Evolutionary conservation across 495 filamentous ascomycete species (phyloP).

Genomic region (Trypethelium eluteriae): DNA sequence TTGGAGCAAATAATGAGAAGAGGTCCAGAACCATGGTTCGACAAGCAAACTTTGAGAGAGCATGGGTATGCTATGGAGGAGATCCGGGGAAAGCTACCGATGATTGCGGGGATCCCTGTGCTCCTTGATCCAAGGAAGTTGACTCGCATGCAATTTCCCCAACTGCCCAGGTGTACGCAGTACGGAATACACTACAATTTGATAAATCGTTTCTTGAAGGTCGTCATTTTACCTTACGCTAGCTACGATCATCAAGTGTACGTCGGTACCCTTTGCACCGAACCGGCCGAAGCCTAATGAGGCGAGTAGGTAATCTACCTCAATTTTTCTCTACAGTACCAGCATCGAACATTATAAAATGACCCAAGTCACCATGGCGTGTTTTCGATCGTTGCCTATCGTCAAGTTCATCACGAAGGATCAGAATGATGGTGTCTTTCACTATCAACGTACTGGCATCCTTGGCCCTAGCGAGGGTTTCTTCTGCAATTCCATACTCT

Average conservation of each 20-base stretch:
- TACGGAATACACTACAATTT: too few species aligned
- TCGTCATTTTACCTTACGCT: background rate
- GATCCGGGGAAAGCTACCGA: background rate
- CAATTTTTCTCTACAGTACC: background rate
- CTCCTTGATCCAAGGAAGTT: constrained; percentile 21
- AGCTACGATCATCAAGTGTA: background rate
- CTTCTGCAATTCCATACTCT: constrained; percentile 18
- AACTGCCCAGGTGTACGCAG: too few species aligned
- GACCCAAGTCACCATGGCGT: background rate
- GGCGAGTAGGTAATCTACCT: background rate
- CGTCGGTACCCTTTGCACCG: background rate
- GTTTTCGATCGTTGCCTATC: background rate
- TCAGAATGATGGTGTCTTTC: background rate
- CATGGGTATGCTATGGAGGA: background rate
- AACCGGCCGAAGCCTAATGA: background rate
- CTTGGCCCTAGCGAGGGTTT: background rate
- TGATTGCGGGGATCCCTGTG: constrained; percentile 9
- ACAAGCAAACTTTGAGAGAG: too few species aligned
- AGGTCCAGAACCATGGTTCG: too few species aligned
- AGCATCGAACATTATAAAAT: background rate
- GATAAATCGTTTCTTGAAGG: too few species aligned
- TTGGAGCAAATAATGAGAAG: too few species aligned
- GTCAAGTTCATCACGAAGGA: background rate
- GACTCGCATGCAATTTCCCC: too few species aligned
- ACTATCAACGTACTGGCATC: background rate